Evolutionary conservation across 306 rosid species (phyloP).

Genomic region (Geum urbanum): DNA sequence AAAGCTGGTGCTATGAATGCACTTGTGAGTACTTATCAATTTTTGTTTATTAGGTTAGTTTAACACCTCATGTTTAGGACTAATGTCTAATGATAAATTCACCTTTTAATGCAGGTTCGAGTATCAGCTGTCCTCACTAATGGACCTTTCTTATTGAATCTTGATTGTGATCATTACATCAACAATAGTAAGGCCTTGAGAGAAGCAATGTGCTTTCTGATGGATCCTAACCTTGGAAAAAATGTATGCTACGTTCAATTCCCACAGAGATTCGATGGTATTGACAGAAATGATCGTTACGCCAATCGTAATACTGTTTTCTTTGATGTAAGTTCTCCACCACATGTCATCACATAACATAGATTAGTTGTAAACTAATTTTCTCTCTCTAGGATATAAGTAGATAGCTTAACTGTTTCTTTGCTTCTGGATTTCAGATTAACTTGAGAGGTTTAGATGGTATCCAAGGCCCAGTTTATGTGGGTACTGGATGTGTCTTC

Average conservation of each 20-base stretch:
- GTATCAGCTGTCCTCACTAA: conserved; percentile 97
- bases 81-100: conserved; percentile 8
- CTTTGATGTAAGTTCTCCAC: conserved; percentile 68
- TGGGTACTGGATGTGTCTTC: conserved; percentile 97
- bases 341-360: background rate
- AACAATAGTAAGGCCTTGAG: conserved; percentile 97
- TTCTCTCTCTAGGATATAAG: background rate
- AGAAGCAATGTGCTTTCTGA: conserved; percentile 97
- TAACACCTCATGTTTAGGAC: background rate
- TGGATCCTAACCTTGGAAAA: conserved; percentile 98
- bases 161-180: conserved; percentile 98
- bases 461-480: conserved; percentile 96
- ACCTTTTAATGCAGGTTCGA: conserved; percentile 60
- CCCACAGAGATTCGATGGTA: conserved; percentile 97
- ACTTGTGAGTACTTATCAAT: conserved; percentile 54
- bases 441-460: conserved; percentile 98
- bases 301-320: conserved; percentile 95
- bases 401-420: conserved; percentile 2
- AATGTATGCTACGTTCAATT: conserved; percentile 91
- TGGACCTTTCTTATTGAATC: conserved; percentile 95
- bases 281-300: conserved; percentile 87
- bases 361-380: background rate
- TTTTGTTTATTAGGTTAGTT: background rate
- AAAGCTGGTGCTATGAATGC: conserved; percentile 99
- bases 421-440: conserved; percentile 48